Evolutionary conservation across 148 eudicot species (phyloP), one percentile per base, ranked within the genome.

Genomic region (Fagopyrum tataricum): DNA sequence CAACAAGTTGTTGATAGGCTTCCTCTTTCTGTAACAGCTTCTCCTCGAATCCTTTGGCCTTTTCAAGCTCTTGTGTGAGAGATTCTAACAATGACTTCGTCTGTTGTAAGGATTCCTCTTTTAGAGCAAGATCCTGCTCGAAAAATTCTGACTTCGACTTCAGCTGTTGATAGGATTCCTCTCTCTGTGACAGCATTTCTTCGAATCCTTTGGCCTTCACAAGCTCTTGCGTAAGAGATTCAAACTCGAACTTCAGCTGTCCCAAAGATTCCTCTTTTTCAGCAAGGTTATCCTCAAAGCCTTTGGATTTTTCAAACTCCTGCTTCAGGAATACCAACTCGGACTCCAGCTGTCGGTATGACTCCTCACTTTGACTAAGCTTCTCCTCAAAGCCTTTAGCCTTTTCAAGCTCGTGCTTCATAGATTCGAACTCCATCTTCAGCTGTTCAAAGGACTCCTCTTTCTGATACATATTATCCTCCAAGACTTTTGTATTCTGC

Each of bases 291-390:
- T 26, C 40, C 37, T 61, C 67, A 11, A 61, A 23, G 3, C 12
- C 67, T 14, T 61, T 61, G 6, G 41, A 39, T 40, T 61, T 61
- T 31, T 61, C 7, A 55, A 90, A 90, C 18, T 92, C 97, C 82
- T 88, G 86, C 48, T 55, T 83, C 44, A 92, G 87, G 55, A 92
- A 91, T 81, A 83, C 80, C 40, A 90, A 79, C 84, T 92, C 91
- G 70, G 83, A 90, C 82, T 84, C 77, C 72, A 81, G 79, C 77
- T 79, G 83, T 76, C 87, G 82, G 15, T 37, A 39, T 3, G 69
- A 64, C 7, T 17, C 69, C 44, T 62, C 67, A 26, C 14, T 62
- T 14, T 62, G 67, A 62, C 42, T 11, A 72, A 92, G 82, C 81
- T 92, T 93, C 68, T 92, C 79, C 80, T 86, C 86, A 40, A 76